Conservation (phyloP, 2,329 filamentous ascomycete species). For the Hymenotorrendiella dingleyae region DNA sequence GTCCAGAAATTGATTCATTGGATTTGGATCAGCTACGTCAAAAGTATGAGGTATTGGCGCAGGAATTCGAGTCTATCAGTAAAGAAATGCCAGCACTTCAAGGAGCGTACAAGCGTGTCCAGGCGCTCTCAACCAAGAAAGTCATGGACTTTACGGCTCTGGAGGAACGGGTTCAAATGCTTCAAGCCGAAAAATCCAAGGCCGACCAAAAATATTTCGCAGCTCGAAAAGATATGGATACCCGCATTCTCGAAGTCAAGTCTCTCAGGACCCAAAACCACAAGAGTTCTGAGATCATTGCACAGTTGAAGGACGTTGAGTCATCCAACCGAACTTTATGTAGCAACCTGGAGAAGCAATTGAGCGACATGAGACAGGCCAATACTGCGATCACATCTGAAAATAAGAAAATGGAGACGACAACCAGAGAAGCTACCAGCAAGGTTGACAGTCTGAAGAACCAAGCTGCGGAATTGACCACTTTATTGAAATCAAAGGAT, state of each 20-base stretch:
- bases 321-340: conserved; percentile 68
- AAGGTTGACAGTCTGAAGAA: conserved; percentile 65
- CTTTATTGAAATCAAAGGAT: conserved; percentile 71
- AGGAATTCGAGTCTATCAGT: conserved; percentile 77
- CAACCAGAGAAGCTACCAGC: conserved; percentile 63
- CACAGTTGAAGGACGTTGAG: conserved; percentile 88
- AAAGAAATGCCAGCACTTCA: conserved; percentile 86
- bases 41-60: conserved; percentile 69
- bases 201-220: conserved; percentile 98
- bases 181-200: conserved; percentile 86
- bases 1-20: conserved; percentile 50
- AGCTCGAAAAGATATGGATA: conserved; percentile 89
- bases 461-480: conserved; percentile 72
- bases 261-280: conserved; percentile 74
- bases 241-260: conserved; percentile 73
- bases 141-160: conserved; percentile 67
- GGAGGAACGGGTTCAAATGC: conserved; percentile 70
- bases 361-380: conserved; percentile 74
- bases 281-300: conserved; percentile 89
- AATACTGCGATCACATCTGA: conserved; percentile 66
- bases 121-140: conserved; percentile 79
- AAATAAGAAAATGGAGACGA: conserved; percentile 68
- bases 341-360: conserved; percentile 84
- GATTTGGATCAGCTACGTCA: conserved; percentile 64
- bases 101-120: conserved; percentile 83